A percentile compares a stretch with the other conserved stretches of the same genome.
Evolutionary conservation across 805 yeast genomes (phyloP).

Genomic region (Metschnikowia drakensbergensis): DNA sequence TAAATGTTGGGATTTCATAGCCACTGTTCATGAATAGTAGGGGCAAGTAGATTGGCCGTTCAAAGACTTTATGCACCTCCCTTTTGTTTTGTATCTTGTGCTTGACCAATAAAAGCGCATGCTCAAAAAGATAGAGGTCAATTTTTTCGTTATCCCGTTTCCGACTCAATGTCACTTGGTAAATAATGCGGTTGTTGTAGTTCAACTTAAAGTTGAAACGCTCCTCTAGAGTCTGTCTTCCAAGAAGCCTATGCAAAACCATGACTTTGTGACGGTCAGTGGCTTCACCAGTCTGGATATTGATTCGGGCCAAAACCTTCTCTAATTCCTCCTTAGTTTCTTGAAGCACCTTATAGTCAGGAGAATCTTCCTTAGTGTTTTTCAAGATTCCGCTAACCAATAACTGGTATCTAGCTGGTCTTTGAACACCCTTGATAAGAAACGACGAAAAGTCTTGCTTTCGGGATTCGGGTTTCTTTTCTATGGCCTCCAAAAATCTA

Average conservation of each 20-base stretch:
- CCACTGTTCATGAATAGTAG: conserved; percentile 68
- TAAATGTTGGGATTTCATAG: conserved; percentile 69
- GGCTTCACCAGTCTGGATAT: conserved; percentile 87
- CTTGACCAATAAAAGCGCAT: conserved; percentile 79
- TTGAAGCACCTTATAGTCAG: conserved; percentile 65
- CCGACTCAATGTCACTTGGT: conserved; percentile 66
- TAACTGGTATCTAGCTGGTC: conserved; percentile 92
- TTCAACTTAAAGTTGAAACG: conserved; percentile 80
- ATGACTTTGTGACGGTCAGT: conserved; percentile 89
- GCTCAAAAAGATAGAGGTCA: conserved; percentile 84
- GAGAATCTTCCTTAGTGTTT: conserved; percentile 69
- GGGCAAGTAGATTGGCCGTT: conserved; percentile 82
- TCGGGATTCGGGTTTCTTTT: conserved; percentile 76
- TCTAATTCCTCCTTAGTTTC: conserved; percentile 74
- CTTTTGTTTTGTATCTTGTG: conserved; percentile 83
- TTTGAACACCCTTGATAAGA: conserved; percentile 89
- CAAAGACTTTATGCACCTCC: conserved; percentile 87
- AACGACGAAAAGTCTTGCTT: conserved; percentile 91
- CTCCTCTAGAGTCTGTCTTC: conserved; percentile 79
- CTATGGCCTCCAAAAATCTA: conserved; percentile 89
- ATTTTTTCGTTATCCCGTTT: conserved; percentile 77
- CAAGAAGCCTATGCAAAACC: conserved; percentile 52
- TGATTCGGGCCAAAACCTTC: conserved; percentile 70
- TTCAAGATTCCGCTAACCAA: conserved; percentile 79
- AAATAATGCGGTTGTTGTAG: conserved; percentile 76